Conservation (phyloP, 352 stramenopile species). For the Peronosclerospora sorghi region DNA sequence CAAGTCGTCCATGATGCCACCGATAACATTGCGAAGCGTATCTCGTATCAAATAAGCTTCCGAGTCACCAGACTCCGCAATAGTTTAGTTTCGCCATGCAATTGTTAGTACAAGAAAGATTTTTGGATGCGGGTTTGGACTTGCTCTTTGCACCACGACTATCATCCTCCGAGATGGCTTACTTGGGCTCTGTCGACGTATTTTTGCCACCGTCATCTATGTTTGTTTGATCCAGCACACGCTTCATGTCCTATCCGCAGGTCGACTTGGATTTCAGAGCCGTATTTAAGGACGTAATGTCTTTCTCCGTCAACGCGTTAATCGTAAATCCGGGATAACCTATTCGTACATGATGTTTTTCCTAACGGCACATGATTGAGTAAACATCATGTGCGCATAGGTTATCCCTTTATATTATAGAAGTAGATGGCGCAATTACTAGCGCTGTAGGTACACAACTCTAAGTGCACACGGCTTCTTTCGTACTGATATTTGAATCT, state of each 20-base stretch:
- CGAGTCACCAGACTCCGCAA: conserved; percentile 6
- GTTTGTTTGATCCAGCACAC: conserved; percentile 25
- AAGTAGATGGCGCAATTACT: too few species aligned
- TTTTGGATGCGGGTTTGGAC: conserved; percentile 30
- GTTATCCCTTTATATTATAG: too few species aligned
- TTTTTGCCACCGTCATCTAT: conserved; percentile 18
- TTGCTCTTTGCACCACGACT: conserved; percentile 28
- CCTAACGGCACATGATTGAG: too few species aligned
- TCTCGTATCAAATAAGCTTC: conserved; percentile 22
- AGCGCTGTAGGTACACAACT: too few species aligned
- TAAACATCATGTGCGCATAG: too few species aligned
- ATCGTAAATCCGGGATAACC: too few species aligned
- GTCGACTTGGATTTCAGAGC: conserved; percentile 21
- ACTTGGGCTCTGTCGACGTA: conserved; percentile 19
- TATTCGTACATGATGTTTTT: too few species aligned
- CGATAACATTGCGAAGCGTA: conserved; percentile 29
- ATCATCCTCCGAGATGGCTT: conserved; percentile 12
- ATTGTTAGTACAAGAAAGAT: conserved; percentile 25
- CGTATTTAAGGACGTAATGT: conserved; percentile 16
- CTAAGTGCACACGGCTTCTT: too few species aligned
- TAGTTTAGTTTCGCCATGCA: conserved; percentile 20
- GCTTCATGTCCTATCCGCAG: conserved; percentile 29
- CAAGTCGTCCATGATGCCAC: conserved; percentile 35
- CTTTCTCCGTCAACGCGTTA: conserved; percentile 6
- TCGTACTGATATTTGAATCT: too few species aligned